A percentile compares a stretch with the other conserved stretches of the same genome.
These are phyloP conservation scores for Neofusicoccum sp. DNA, from an alignment of 2,329 filamentous ascomycete species.

Conservation along the genomic window DNA sequence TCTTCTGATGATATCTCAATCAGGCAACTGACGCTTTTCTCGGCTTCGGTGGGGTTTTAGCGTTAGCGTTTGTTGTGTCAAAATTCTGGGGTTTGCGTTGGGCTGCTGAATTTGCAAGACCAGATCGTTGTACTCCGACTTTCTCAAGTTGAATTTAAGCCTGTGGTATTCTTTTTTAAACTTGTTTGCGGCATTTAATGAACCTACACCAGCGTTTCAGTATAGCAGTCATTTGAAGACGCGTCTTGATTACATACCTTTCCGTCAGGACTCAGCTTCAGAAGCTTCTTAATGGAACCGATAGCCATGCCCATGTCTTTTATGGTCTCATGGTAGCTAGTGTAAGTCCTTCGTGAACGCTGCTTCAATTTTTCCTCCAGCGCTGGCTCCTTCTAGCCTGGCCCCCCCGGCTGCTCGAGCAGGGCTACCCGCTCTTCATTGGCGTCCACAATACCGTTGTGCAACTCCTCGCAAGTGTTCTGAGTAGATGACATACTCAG, in stretches of 20 bases:
- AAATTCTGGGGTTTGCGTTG: conserved; percentile 28
- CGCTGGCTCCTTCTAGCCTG: conserved; percentile 27
- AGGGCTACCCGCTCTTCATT: conserved; percentile 29
- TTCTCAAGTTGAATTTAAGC: conserved; percentile 33
- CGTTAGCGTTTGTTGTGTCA: conserved; percentile 28
- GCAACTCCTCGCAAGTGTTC: conserved; percentile 33
- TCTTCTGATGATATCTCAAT: background rate
- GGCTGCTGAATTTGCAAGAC: conserved; percentile 28
- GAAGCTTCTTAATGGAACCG: background rate
- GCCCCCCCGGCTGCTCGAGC: conserved; percentile 27
- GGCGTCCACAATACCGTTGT: conserved; percentile 27
- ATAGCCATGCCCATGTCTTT: background rate
- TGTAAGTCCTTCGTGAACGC: background rate
- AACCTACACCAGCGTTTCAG: conserved; percentile 21
- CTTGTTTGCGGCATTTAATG: conserved; percentile 27
- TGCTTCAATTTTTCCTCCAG: background rate
- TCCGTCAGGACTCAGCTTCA: background rate
- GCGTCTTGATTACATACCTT: background rate
- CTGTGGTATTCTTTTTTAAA: conserved; percentile 36
- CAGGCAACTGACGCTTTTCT: background rate
- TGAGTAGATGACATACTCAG: conserved; percentile 32
- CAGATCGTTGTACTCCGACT: conserved; percentile 32
- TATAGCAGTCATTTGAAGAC: background rate
- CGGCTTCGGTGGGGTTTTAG: background rate
- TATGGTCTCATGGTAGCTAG: background rate